Evolutionary conservation across 2,329 filamentous ascomycete genomes (phyloP), one percentile per base, ranked within the genome.

Genomic region (Metarhizium robertsii): DNA sequence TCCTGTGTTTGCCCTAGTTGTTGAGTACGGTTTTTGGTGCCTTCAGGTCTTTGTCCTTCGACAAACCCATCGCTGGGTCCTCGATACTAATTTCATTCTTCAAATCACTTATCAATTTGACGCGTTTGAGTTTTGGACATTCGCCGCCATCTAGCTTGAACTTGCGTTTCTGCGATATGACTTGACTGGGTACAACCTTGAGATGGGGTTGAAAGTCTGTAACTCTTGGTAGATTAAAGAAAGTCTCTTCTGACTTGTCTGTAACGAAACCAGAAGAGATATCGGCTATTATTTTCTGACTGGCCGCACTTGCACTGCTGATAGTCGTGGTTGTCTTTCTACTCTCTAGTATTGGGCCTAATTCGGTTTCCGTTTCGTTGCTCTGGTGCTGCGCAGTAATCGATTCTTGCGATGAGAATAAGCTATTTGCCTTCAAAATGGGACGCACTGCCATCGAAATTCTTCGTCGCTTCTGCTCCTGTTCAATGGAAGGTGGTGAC

Each of bases 391-490:
- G 50, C 40, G 52, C 20, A 6, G 20, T n/a, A 14, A 29, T 34
- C 11, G 55, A 48, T 32, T 61, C 60, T 32, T 64, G 55, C n/a
- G 36, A 29, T 2, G 58, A 55, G n/a, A 53, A 36, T 49, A 55
- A 32, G 10, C 38, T 29, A 18, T 40, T 53, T 18, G 36, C 30
- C 47, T 71, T 72, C 34, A 74, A 52, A 30, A 74, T 74, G 1
- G 72, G 68, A 1, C 65, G 67, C 6, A 68, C 65, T 14, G 60
- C 58, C 4, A 46, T 57, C 3, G 61, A 61, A 51, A 65, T 67
- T 38, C 72, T 64, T 32, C 72, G 66, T 25, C 66, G 65, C 13
- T 61, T 59, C 57, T 72, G 68, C 57, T 74, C 72, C 50, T 74
- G 67, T 49, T 65, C 58, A 36, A 73, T 55, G 1, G 71, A 71